Percentiles rank a stretch among this genome's conserved stretches.
These are phyloP conservation scores for Aspergillus baeticus DNA, from an alignment of 495 filamentous ascomycete species.

Conservation along the genomic window DNA sequence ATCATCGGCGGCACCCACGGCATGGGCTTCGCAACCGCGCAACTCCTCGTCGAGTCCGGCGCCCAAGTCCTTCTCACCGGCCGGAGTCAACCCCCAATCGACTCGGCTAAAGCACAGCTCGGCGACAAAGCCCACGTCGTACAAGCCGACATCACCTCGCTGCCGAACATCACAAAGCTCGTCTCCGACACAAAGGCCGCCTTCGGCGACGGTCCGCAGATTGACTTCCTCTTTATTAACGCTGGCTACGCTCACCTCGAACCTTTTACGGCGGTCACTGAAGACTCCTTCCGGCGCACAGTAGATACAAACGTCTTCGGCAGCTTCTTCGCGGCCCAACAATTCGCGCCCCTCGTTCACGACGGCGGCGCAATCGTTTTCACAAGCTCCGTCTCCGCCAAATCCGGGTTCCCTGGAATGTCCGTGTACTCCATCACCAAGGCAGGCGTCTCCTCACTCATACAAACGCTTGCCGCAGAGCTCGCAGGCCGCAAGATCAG, in stretches of 20 bases:
- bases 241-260: constrained; percentile 12
- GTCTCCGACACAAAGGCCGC: not conserved
- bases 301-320: constrained; percentile 16
- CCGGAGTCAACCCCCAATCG: constrained; percentile 12
- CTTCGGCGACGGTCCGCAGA: not conserved
- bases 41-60: constrained; percentile 6
- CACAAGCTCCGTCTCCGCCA: constrained; percentile 10
- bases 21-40: constrained; percentile 14
- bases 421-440: constrained; percentile 3
- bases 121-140: constrained; percentile 2
- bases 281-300: constrained; percentile 9
- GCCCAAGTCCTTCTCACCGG: constrained; percentile 15
- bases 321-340: constrained; percentile 9
- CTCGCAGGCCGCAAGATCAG: not conserved
- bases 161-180: not conserved
- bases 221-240: constrained; percentile 13
- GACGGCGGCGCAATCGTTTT: constrained; percentile 16
- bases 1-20: constrained; percentile 18
- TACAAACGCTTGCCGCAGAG: constrained; percentile 12
- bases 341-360: constrained; percentile 3
- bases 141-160: constrained; percentile 10
- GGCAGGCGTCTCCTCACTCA: constrained; percentile 6
- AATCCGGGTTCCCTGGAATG: constrained; percentile 10
- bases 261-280: constrained; percentile 2
- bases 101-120: constrained; percentile 4